Evolutionary conservation across 768 basidiomycete species (phyloP).

Genomic region (Russula brevipes): DNA sequence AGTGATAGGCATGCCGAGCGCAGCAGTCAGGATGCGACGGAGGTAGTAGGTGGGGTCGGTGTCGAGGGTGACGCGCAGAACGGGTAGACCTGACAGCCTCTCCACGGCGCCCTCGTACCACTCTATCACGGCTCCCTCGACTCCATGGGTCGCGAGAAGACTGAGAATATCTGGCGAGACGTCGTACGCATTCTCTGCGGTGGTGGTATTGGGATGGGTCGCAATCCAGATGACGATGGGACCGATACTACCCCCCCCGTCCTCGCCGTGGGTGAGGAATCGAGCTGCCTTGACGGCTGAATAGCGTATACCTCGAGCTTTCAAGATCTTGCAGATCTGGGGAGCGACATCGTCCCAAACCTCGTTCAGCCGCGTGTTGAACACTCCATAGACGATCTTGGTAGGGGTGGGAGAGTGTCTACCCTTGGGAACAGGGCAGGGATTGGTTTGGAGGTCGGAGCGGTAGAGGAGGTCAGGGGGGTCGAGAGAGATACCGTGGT

Average conservation of each 20-base stretch:
- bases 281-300: neutral
- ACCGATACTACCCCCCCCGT: slow-evolving; percentile 21
- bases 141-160: neutral
- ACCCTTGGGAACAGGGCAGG: slow-evolving; percentile 9
- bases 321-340: neutral
- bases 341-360: slow-evolving; percentile 21
- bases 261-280: slow-evolving; percentile 6
- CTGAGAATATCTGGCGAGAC: slow-evolving; percentile 24
- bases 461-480: slow-evolving; percentile 10
- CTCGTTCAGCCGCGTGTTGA: slow-evolving; percentile 10
- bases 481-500: slow-evolving; percentile 1
- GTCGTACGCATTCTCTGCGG: slow-evolving; percentile 23
- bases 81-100: neutral
- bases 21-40: neutral
- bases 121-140: neutral
- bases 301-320: neutral
- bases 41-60: neutral
- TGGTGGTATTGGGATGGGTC: slow-evolving; percentile 24
- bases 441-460: slow-evolving; percentile 5
- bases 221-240: slow-evolving; percentile 29
- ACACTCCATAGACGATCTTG: slow-evolving; percentile 19
- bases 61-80: neutral
- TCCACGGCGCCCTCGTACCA: neutral
- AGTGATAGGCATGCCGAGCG: neutral
- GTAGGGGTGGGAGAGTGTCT: slow-evolving; percentile 3